Percentiles rank a stretch among this genome's conserved stretches.
Evolutionary conservation across 2,329 filamentous ascomycete species (phyloP).

Genomic region (Penicillium sp.): DNA sequence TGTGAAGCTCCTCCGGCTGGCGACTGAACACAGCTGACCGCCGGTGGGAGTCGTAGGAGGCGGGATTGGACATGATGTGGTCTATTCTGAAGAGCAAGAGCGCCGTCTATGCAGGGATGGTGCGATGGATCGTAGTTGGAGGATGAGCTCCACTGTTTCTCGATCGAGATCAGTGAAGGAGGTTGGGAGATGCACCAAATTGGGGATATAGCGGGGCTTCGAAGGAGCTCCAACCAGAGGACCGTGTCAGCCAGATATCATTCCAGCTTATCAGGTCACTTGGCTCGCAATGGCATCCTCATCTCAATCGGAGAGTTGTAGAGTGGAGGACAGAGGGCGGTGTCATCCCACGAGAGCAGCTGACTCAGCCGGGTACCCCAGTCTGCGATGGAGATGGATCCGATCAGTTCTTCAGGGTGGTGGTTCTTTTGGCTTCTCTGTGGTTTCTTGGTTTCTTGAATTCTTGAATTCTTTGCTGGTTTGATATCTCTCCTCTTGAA

Average conservation of each 20-base stretch:
- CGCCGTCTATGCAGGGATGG: constrained; percentile 10
- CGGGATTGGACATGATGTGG: constrained; percentile 44
- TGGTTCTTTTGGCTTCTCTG: neutral
- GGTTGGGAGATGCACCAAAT: constrained; percentile 1
- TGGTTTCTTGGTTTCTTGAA: neutral
- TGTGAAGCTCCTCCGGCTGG: constrained; percentile 58
- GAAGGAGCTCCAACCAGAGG: constrained; percentile 49
- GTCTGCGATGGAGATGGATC: constrained; percentile 6
- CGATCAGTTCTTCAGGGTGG: neutral
- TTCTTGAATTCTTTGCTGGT: neutral
- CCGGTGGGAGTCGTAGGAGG: constrained; percentile 53
- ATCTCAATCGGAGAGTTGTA: constrained; percentile 10
- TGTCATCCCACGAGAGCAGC: constrained; percentile 4
- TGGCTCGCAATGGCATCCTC: constrained; percentile 28
- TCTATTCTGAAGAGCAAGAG: constrained; percentile 15
- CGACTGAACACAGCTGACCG: constrained; percentile 49
- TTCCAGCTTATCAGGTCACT: constrained; percentile 40
- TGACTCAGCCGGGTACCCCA: constrained; percentile 9
- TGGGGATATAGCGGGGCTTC: constrained; percentile 39
- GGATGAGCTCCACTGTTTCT: constrained; percentile 20
- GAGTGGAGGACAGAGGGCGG: constrained; percentile 4
- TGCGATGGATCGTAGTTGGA: constrained; percentile 14
- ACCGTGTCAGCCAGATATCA: constrained; percentile 8
- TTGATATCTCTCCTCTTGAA: neutral
- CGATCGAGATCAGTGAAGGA: constrained; percentile 5